A percentile compares a stretch with the other conserved stretches of the same genome.
Evolutionary conservation across 225 moss, liverwort and hornwort species (phyloP).

Genomic region (Bryoerythrophyllum caledonicum): DNA sequence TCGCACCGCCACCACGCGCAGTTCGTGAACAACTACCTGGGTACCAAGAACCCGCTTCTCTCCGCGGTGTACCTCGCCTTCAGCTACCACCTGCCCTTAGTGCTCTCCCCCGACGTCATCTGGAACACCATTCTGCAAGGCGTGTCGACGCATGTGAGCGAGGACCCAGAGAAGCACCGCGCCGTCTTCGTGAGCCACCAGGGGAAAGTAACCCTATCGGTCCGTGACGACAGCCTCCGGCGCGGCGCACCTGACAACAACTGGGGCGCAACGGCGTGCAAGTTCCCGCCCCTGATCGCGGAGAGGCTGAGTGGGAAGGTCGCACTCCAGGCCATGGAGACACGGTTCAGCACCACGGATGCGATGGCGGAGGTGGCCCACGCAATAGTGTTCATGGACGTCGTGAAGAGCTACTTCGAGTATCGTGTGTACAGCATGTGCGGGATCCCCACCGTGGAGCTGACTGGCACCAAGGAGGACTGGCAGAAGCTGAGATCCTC

Average conservation of each 20-base stretch:
- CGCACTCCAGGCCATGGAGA: conserved; percentile 23
- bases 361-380: conserved; percentile 18
- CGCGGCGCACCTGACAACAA: neutral
- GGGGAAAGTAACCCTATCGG: neutral
- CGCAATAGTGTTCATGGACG: conserved; percentile 42
- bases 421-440: neutral
- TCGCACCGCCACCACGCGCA: neutral
- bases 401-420: conserved; percentile 37
- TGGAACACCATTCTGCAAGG: conserved; percentile 40
- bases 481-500: conserved; percentile 14
- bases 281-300: neutral
- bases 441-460: conserved; percentile 32
- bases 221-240: conserved; percentile 2
- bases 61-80: conserved; percentile 20
- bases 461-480: neutral
- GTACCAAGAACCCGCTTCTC: neutral
- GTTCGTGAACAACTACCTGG: neutral
- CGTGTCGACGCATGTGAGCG: conserved; percentile 25
- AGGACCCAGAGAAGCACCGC: conserved; percentile 36
- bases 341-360: conserved; percentile 26
- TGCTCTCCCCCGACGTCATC: conserved; percentile 20
- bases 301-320: conserved; percentile 6
- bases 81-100: conserved; percentile 18
- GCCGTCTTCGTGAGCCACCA: conserved; percentile 30
- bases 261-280: neutral